A percentile compares a stretch with the other conserved stretches of the same genome.
Evolutionary conservation across 1,284 basidiomycete species (phyloP).

Genomic region (Pseudozyma pruni): DNA sequence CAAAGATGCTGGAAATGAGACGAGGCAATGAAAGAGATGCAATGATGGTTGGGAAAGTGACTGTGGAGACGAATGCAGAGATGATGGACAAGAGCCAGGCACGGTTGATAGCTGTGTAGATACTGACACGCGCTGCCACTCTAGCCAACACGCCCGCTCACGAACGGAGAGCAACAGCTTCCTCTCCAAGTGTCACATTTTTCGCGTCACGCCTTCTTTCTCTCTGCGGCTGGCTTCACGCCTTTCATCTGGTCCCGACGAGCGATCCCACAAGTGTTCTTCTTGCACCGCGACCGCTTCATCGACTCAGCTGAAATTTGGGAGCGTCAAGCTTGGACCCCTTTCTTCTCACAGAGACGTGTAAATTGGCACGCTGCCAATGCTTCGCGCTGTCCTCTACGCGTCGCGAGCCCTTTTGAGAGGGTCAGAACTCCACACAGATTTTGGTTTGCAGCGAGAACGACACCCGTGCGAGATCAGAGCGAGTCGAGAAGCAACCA

Average conservation of each 20-base stretch:
- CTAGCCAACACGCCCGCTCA: not conserved
- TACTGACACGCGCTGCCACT: not conserved
- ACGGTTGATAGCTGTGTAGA: not conserved
- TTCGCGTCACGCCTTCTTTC: conserved; percentile 21
- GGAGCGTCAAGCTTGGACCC: not conserved
- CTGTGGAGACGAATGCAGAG: not conserved
- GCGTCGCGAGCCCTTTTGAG: conserved; percentile 27
- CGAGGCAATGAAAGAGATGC: conserved; percentile 1
- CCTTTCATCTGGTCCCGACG: too few species aligned
- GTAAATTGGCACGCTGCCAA: conserved; percentile 3
- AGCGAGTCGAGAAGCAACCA: too few species aligned
- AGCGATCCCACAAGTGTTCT: too few species aligned
- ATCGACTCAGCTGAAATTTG: not conserved
- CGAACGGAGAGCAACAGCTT: too few species aligned
- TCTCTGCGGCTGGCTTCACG: conserved; percentile 9
- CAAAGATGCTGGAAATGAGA: not conserved
- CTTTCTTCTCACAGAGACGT: conserved; percentile 10
- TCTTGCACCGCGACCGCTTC: not conserved
- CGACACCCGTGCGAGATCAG: conserved; percentile 32
- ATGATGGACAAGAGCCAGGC: not conserved
- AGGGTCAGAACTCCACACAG: conserved; percentile 11
- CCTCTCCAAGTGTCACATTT: conserved; percentile 14
- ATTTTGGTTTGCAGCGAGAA: not conserved
- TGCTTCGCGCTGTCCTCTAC: conserved; percentile 16
- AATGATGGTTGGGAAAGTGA: not conserved